These are phyloP conservation scores for Colletotrichum paranaense DNA, from an alignment of 2,329 filamentous ascomycete genomes.

Conservation along the genomic window DNA sequence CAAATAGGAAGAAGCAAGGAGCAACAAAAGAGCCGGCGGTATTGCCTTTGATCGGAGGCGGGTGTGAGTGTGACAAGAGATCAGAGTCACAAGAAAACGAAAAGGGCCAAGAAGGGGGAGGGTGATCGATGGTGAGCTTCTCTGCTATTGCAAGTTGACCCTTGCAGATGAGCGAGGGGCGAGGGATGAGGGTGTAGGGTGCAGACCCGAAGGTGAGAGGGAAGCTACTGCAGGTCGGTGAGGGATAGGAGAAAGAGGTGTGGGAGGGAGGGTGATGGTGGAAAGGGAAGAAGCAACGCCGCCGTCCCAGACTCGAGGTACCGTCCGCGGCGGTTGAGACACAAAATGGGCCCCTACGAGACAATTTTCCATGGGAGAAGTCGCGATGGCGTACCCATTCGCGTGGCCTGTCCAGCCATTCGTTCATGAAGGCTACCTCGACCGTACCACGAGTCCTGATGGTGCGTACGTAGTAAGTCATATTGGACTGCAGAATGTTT, in stretches of 20 bases:
- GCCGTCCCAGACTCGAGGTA: slow-evolving; percentile 20
- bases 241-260: slow-evolving; percentile 6
- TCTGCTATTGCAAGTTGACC: slow-evolving; percentile 14
- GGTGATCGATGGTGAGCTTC: background rate
- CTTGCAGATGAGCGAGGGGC: slow-evolving; percentile 28
- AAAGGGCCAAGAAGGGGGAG: background rate
- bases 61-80: background rate
- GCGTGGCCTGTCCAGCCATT: background rate
- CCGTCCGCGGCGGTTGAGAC: slow-evolving; percentile 8
- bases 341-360: background rate
- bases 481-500: background rate
- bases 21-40: slow-evolving; percentile 5
- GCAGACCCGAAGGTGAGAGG: background rate
- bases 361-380: slow-evolving; percentile 6
- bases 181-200: slow-evolving; percentile 1
- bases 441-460: background rate
- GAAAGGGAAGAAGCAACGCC: slow-evolving; percentile 25
- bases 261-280: slow-evolving; percentile 4
- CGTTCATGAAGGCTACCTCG: background rate
- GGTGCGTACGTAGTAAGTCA: background rate
- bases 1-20: slow-evolving; percentile 27
- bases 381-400: slow-evolving; percentile 5
- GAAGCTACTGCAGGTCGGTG: slow-evolving; percentile 19
- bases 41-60: background rate
- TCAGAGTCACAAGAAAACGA: background rate